Percentiles rank a stretch among this genome's conserved stretches.
Conservation (phyloP, 1,139 yeast species). For the Taiozyma sp. region DNA sequence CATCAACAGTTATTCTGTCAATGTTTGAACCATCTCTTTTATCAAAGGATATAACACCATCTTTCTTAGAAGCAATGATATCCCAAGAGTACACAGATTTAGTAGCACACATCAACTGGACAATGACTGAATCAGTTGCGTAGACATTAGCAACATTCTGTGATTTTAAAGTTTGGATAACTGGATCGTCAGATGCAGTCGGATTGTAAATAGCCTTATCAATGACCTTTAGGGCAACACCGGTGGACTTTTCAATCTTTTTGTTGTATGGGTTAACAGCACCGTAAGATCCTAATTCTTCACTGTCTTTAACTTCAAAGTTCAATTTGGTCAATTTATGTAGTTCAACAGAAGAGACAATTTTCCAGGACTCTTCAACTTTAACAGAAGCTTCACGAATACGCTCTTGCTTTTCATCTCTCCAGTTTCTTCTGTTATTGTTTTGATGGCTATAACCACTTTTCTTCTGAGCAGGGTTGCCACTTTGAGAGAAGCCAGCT, state of each 20-base stretch:
- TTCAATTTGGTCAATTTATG: conserved; percentile 48
- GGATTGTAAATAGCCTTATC: conserved; percentile 47
- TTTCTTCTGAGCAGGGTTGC: conserved; percentile 1
- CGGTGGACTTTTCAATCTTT: conserved; percentile 40
- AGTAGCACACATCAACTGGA: conserved; percentile 59
- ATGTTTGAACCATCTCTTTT: conserved; percentile 53
- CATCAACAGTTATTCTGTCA: conserved; percentile 53
- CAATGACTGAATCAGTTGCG: conserved; percentile 50
- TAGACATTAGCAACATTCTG: conserved; percentile 39
- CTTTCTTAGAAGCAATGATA: conserved; percentile 46
- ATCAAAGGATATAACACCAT: conserved; percentile 49
- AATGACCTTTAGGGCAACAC: conserved; percentile 36
- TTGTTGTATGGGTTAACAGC: conserved; percentile 45
- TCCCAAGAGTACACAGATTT: conserved; percentile 64
- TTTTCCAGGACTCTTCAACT: conserved; percentile 43
- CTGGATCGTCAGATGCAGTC: conserved; percentile 56
- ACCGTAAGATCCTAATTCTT: conserved; percentile 42
- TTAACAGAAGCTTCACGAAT: conserved; percentile 49
- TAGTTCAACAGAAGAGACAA: conserved; percentile 50
- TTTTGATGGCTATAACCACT: neutral
- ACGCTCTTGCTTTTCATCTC: conserved; percentile 39
- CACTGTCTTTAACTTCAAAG: conserved; percentile 40
- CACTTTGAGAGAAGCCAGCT: conserved; percentile 1
- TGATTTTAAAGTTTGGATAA: conserved; percentile 39
- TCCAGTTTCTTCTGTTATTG: conserved; percentile 19